phyloP scores from a whole-genome alignment of 2,329 filamentous ascomycete species.

The Fusarium temperatum region DNA sequence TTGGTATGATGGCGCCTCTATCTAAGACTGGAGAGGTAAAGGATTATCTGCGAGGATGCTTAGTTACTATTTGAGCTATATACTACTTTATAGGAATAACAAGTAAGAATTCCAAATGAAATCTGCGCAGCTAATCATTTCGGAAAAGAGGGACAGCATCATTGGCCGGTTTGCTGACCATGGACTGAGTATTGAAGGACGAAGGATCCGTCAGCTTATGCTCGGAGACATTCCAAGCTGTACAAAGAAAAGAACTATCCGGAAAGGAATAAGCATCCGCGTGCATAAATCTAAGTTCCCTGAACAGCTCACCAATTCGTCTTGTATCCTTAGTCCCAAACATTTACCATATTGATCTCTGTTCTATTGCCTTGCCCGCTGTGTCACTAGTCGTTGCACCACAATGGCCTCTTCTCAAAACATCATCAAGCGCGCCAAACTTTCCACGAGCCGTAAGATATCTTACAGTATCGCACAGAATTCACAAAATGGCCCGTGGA shows the following conservation, averaged over 20 bases:
- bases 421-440: background rate
- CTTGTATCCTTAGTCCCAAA: background rate
- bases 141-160: background rate
- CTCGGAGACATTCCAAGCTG: background rate
- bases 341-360: background rate
- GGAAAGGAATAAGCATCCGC: background rate
- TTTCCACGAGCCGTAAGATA: background rate
- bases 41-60: background rate
- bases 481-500: background rate
- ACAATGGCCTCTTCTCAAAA: background rate
- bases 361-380: background rate
- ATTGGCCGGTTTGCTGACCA: background rate
- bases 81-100: accelerated
- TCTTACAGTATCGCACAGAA: background rate
- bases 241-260: background rate
- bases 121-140: background rate
- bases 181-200: too few relatives aligned
- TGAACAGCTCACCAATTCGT: background rate
- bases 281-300: too few relatives aligned
- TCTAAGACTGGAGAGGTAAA: accelerated
- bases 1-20: conserved; percentile 2
- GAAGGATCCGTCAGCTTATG: background rate
- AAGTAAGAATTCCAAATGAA: accelerated
- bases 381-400: too few relatives aligned
- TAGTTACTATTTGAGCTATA: background rate